phyloP scores from a whole-genome alignment of 345 rosid genomes.

The Gossypium anomalum region DNA sequence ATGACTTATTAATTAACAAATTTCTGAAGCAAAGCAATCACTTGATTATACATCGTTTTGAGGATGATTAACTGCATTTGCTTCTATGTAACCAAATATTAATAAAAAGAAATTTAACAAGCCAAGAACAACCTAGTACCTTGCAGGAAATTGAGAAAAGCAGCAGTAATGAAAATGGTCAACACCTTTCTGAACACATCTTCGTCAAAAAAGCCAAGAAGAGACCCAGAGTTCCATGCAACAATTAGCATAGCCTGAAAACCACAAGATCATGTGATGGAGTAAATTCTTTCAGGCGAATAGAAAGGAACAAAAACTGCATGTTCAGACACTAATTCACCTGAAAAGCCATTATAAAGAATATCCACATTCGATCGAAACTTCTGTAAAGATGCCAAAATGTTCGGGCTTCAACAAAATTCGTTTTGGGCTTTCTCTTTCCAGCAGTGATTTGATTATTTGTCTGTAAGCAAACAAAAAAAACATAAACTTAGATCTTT shows the following conservation, averaged over 20 bases:
- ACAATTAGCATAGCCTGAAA: conserved; percentile 86
- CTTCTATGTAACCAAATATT: background rate
- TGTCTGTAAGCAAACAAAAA: conserved; percentile 39
- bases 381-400: conserved; percentile 92
- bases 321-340: conserved; percentile 33
- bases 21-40: conserved; percentile 9
- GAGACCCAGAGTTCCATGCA: conserved; percentile 81
- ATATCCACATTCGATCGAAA: conserved; percentile 99
- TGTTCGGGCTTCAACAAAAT: conserved; percentile 97
- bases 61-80: conserved; percentile 9
- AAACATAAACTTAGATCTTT: conserved; percentile 7
- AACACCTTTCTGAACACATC: conserved; percentile 58
- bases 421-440: conserved; percentile 80
- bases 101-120: background rate
- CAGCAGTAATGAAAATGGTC: conserved; percentile 83
- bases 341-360: conserved; percentile 80
- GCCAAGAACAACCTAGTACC: conserved; percentile 37
- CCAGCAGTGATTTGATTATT: conserved; percentile 39
- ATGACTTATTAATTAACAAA: conserved; percentile 7
- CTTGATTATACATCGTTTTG: background rate
- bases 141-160: conserved; percentile 83
- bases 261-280: conserved; percentile 17
- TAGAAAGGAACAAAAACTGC: conserved; percentile 12
- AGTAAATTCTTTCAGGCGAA: conserved; percentile 17
- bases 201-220: conserved; percentile 50